phyloP scores from a whole-genome alignment of 1,139 yeast species.

The Geotrichum candidum region DNA sequence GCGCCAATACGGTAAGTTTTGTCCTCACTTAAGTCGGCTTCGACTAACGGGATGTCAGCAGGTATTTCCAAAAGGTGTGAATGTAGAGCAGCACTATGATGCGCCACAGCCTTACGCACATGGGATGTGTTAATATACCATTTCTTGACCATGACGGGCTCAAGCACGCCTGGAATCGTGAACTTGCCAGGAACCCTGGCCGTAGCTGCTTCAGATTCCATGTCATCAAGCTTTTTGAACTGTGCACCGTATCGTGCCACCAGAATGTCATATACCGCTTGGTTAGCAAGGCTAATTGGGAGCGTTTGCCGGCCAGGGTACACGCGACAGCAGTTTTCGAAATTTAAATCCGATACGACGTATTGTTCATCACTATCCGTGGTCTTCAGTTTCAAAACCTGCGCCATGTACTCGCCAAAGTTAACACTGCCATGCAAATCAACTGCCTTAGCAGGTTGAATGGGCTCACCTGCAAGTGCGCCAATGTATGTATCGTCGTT shows the following conservation, averaged over 20 bases:
- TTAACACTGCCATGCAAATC: conserved; percentile 7
- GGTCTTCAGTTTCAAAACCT: background rate
- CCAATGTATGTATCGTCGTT: conserved; percentile 3
- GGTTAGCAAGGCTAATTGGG: conserved; percentile 11
- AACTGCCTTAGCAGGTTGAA: background rate
- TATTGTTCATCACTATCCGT: background rate
- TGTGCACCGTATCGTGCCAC: background rate
- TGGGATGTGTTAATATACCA: conserved; percentile 1
- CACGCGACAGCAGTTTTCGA: background rate
- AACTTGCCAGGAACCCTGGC: background rate
- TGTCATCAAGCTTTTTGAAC: background rate
- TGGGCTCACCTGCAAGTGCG: background rate
- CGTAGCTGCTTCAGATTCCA: no score
- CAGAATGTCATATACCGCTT: conserved; percentile 8
- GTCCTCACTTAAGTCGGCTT: background rate
- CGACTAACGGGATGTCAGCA: background rate
- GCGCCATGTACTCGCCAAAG: background rate
- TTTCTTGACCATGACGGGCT: conserved; percentile 6
- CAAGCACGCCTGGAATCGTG: conserved; percentile 11
- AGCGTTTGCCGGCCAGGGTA: background rate
- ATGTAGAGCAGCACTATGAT: background rate
- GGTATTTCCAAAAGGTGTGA: background rate
- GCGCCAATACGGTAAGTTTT: background rate
- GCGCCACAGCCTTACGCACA: background rate
- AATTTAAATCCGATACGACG: conserved; percentile 1